phyloP scores from a whole-genome alignment of 1,139 yeast genomes.

The Meyerozyma sp. region DNA sequence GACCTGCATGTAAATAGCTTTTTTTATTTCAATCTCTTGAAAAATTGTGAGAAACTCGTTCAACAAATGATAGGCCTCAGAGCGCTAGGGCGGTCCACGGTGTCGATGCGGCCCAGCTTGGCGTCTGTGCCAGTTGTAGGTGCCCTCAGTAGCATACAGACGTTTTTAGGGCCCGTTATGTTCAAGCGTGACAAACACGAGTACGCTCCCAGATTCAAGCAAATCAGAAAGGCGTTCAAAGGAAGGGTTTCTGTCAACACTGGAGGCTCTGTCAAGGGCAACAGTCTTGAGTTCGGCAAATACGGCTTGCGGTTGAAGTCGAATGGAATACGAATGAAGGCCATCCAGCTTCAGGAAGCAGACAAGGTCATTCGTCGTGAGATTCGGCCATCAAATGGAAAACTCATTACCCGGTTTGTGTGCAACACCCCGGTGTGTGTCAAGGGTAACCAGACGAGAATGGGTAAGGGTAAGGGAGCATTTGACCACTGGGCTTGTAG shows the following conservation, averaged over 20 bases:
- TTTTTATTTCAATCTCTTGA: not conserved
- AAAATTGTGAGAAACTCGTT: not conserved
- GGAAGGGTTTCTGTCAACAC: conserved; percentile 93
- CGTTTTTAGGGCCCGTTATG: not conserved
- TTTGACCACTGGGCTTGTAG: conserved; percentile 97
- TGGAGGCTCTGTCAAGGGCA: conserved; percentile 92
- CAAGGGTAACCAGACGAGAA: conserved; percentile 98
- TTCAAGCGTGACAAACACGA: conserved; percentile 66
- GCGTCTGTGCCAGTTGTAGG: not conserved
- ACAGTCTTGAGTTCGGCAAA: conserved; percentile 71
- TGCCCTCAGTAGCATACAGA: not conserved
- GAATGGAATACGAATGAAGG: conserved; percentile 83
- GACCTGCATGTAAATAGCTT: not conserved
- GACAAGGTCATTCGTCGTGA: conserved; percentile 80
- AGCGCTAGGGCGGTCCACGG: not conserved
- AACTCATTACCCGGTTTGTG: conserved; percentile 72
- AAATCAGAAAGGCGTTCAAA: conserved; percentile 77
- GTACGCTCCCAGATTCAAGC: conserved; percentile 77
- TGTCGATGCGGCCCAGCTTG: not conserved
- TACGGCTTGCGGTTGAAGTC: conserved; percentile 84
- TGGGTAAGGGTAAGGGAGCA: conserved; percentile 99
- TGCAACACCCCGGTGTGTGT: conserved; percentile 89
- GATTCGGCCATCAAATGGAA: conserved; percentile 67
- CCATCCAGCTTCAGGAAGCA: conserved; percentile 87
- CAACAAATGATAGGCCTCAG: not conserved